These are phyloP conservation scores for Tolypocladium inflatum DNA, from an alignment of 2,329 filamentous ascomycete species.

Conservation along the genomic window DNA sequence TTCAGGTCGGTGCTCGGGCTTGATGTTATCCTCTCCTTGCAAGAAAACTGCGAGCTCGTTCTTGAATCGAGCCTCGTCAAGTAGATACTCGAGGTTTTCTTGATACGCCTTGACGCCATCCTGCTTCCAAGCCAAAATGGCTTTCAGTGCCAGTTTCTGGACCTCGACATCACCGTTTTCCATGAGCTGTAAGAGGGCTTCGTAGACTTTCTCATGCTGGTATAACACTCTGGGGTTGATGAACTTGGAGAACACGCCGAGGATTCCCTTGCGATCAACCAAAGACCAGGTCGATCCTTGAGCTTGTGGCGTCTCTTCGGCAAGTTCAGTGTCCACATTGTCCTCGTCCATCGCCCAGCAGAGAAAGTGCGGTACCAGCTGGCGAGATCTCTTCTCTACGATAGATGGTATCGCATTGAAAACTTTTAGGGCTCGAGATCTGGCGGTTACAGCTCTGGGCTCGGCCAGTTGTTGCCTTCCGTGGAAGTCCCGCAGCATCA, in stretches of 20 bases:
- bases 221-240: conserved; percentile 78
- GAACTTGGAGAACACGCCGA: conserved; percentile 77
- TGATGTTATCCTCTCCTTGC: conserved; percentile 63
- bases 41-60: conserved; percentile 90
- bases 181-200: conserved; percentile 64
- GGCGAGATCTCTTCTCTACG: conserved; percentile 78
- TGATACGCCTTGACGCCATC: conserved; percentile 66
- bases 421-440: conserved; percentile 72
- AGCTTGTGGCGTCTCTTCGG: conserved; percentile 23
- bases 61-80: conserved; percentile 86
- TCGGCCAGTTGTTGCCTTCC: conserved; percentile 48
- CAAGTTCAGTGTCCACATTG: conserved; percentile 21
- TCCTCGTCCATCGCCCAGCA: conserved; percentile 60
- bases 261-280: conserved; percentile 74
- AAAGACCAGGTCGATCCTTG: conserved; percentile 52
- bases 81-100: conserved; percentile 74
- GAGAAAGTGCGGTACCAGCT: conserved; percentile 77
- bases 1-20: conserved; percentile 58
- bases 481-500: conserved; percentile 56
- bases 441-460: conserved; percentile 44
- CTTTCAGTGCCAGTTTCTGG: conserved; percentile 76
- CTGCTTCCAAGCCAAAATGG: conserved; percentile 83
- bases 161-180: conserved; percentile 85
- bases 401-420: conserved; percentile 63
- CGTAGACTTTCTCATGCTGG: conserved; percentile 65